phyloP scores from a whole-genome alignment of 257 asterid genomes.

The Penstemon eatonii region DNA sequence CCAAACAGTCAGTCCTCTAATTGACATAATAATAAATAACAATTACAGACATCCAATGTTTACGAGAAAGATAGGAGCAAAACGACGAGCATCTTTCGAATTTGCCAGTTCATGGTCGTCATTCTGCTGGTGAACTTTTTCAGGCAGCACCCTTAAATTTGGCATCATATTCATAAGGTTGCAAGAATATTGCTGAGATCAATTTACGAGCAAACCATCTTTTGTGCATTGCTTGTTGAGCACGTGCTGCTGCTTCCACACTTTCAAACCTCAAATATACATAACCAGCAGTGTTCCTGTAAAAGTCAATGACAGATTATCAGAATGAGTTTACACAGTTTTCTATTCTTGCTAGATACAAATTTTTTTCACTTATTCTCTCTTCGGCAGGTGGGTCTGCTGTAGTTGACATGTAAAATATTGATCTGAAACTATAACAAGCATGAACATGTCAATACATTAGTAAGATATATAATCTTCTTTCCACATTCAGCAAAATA shows the following conservation, averaged over 20 bases:
- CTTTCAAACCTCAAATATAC: slow-evolving; percentile 88
- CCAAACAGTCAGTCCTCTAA: no score
- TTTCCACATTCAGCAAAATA: background rate
- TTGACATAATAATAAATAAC: no score
- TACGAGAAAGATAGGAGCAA: no score
- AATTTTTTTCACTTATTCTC: background rate
- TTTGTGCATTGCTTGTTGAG: slow-evolving; percentile 96
- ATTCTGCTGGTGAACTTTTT: slow-evolving; percentile 5
- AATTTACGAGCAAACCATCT: slow-evolving; percentile 97
- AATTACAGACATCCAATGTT: no score
- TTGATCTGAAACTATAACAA: background rate
- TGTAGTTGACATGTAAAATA: background rate
- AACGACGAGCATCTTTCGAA: no score
- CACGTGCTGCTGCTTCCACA: slow-evolving; percentile 73
- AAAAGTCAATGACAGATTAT: slow-evolving; percentile 13
- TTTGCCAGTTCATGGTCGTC: no score
- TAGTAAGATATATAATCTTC: background rate
- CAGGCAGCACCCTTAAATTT: slow-evolving; percentile 81
- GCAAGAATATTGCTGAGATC: slow-evolving; percentile 96
- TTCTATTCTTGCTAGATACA: background rate
- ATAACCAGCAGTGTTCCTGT: slow-evolving; percentile 89
- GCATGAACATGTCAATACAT: slow-evolving; percentile 5
- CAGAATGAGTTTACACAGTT: slow-evolving; percentile 13
- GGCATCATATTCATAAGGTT: slow-evolving; percentile 97
- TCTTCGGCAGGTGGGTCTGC: background rate